phyloP scores from a whole-genome alignment of 345 rosid species.

The Abelmoschus esculentus region DNA sequence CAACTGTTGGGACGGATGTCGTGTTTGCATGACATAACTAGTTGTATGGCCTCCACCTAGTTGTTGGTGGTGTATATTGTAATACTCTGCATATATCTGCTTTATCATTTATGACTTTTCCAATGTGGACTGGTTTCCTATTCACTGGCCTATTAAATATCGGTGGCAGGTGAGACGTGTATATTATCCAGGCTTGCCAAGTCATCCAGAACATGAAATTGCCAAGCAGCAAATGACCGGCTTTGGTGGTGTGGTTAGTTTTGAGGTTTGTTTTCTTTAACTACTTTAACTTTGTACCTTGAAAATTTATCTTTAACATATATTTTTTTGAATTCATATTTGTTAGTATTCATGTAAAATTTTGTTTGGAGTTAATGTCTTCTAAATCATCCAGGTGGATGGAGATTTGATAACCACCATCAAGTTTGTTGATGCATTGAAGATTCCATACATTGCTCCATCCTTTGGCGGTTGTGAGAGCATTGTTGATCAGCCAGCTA shows the following conservation, averaged over 20 bases:
- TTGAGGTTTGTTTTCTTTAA: conserved; percentile 53
- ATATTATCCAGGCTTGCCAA: conserved; percentile 82
- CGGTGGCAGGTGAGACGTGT: conserved; percentile 62
- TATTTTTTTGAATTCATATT: not conserved
- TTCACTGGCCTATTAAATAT: not conserved
- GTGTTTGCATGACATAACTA: not conserved
- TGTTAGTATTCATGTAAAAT: not conserved
- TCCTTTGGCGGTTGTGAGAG: conserved; percentile 98
- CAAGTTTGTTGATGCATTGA: conserved; percentile 77
- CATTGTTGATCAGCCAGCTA: conserved; percentile 99
- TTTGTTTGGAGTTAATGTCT: not conserved
- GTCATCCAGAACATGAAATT: conserved; percentile 88
- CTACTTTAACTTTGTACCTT: not conserved
- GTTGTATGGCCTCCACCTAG: not conserved
- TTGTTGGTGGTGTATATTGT: not conserved
- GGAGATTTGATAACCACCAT: conserved; percentile 69
- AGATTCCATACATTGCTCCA: conserved; percentile 96
- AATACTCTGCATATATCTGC: too few species aligned
- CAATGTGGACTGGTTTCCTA: not conserved
- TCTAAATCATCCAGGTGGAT: conserved; percentile 43
- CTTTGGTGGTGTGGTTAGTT: conserved; percentile 97
- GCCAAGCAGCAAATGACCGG: conserved; percentile 98
- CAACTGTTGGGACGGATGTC: not conserved
- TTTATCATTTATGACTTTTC: not conserved
- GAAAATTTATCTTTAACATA: not conserved